These are phyloP conservation scores for Penicillium pulvis DNA, from an alignment of 495 filamentous ascomycete species.

Conservation along the genomic window DNA sequence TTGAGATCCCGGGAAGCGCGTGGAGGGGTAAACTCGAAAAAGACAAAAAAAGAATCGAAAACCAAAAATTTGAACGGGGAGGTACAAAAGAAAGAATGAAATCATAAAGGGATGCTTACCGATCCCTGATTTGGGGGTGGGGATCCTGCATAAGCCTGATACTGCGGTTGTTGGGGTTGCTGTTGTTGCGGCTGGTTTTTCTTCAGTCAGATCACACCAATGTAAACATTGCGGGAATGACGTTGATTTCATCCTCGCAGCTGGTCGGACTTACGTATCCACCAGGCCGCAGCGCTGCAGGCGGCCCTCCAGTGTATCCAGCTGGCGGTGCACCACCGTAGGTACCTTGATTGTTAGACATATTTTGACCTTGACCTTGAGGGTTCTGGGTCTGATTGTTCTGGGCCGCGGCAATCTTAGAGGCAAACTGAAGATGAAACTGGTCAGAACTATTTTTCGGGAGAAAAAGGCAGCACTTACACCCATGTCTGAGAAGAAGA, in stretches of 20 bases:
- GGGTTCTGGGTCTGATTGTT: constrained; percentile 20
- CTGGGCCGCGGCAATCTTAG: constrained; percentile 46
- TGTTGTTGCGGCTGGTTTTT: constrained; percentile 17
- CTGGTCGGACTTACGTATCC: constrained; percentile 42
- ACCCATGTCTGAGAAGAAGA: constrained; percentile 30
- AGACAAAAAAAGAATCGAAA: constrained; percentile 18
- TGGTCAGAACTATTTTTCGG: not conserved
- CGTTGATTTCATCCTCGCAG: constrained; percentile 21
- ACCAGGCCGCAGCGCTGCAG: constrained; percentile 39
- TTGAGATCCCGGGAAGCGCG: constrained; percentile 9
- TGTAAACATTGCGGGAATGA: constrained; percentile 19
- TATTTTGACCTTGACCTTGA: constrained; percentile 13
- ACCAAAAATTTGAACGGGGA: constrained; percentile 9
- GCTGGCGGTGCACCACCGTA: constrained; percentile 43
- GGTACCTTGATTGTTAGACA: constrained; percentile 26
- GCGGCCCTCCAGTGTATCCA: constrained; percentile 49
- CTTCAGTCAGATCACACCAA: constrained; percentile 4
- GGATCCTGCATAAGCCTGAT: constrained; percentile 47
- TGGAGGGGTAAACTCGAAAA: constrained; percentile 11
- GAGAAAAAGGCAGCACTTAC: constrained; percentile 28
- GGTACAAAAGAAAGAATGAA: constrained; percentile 11
- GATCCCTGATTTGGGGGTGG: constrained; percentile 37
- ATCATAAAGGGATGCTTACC: constrained; percentile 36
- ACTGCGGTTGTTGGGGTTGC: constrained; percentile 28
- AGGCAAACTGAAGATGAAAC: constrained; percentile 39